phyloP scores from a whole-genome alignment of 2,329 filamentous ascomycete species.

The Pezicula neosporulosa region DNA sequence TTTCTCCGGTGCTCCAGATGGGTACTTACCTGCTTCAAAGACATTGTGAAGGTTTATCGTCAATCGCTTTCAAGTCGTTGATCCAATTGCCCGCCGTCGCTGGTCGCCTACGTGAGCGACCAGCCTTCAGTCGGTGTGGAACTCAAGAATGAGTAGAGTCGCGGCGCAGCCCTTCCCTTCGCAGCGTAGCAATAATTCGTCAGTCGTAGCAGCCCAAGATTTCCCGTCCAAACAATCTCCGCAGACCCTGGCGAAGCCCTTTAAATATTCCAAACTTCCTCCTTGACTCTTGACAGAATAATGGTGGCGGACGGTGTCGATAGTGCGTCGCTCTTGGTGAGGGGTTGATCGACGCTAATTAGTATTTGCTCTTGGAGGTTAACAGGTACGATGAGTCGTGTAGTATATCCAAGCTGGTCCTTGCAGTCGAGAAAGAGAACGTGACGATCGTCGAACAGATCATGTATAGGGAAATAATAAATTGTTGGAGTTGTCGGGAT shows the following conservation, averaged over 20 bases:
- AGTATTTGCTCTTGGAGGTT: background rate
- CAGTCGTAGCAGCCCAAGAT: background rate
- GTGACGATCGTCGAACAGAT: background rate
- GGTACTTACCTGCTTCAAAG: conserved; percentile 37
- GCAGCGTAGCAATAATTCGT: background rate
- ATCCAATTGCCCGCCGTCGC: background rate
- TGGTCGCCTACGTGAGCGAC: conserved; percentile 16
- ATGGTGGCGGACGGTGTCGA: background rate
- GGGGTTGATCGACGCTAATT: background rate
- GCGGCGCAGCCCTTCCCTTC: background rate
- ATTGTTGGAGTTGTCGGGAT: too few relatives aligned
- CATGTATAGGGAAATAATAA: too few relatives aligned
- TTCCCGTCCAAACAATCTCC: background rate
- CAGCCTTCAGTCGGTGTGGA: conserved; percentile 10
- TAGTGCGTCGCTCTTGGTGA: background rate
- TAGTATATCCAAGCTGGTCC: background rate
- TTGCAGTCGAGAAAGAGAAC: background rate
- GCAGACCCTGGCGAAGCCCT: background rate
- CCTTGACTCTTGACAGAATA: background rate
- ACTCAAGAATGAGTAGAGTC: background rate
- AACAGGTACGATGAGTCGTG: background rate
- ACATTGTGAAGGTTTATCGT: conserved; percentile 28
- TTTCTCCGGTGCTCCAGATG: background rate
- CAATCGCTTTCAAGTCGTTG: conserved; percentile 4
- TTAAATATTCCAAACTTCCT: background rate